Conservation (phyloP, 225 moss, liverwort and hornwort species). For the Pseudoscleropodium purum region DNA sequence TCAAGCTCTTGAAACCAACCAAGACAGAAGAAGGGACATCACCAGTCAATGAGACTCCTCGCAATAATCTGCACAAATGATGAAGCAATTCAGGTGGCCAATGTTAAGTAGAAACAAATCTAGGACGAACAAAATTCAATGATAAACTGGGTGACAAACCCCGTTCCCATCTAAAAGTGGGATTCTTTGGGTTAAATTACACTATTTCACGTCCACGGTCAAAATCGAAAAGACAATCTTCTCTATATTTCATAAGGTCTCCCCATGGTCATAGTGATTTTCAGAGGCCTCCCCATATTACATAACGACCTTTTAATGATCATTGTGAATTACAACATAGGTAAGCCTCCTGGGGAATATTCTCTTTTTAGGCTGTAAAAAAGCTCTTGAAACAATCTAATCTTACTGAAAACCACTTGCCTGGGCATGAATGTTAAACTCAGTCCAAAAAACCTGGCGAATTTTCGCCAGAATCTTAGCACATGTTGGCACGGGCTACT, state of each 20-base stretch:
- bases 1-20: constrained; percentile 1
- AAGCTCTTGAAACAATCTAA: background rate
- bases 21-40: background rate
- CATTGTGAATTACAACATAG: background rate
- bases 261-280: too few species aligned
- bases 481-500: background rate
- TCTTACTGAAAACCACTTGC: background rate
- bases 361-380: too few species aligned
- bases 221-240: background rate
- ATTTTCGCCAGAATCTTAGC: background rate
- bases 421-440: background rate
- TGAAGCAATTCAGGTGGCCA: background rate
- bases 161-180: background rate
- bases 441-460: background rate
- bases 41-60: background rate
- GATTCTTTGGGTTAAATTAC: too few species aligned
- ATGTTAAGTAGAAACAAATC: background rate
- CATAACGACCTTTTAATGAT: background rate
- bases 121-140: background rate
- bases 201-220: background rate
- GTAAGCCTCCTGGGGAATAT: background rate
- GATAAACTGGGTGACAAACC: background rate
- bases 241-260: background rate
- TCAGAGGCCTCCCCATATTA: background rate
- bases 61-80: background rate